Base-by-base conservation (phyloP, 1,284 basidiomycete genomes). In the Apiotrichum mycotoxinovorans region DNA sequence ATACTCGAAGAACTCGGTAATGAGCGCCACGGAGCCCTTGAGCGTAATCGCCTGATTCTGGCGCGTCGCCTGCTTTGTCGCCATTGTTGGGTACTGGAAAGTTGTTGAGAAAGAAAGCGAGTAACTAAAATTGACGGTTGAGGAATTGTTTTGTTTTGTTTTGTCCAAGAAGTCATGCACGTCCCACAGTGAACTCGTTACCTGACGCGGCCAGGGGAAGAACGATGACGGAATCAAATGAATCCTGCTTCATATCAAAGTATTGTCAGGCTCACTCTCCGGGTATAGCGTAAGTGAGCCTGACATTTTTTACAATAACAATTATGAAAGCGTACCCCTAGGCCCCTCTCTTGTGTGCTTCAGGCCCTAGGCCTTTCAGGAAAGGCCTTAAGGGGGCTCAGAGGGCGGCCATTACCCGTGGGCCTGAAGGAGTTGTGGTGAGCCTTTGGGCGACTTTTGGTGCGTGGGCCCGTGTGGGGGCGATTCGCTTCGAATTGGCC, bases 1-100 rank as follows among this genome's bases (percentile, higher is more conserved):
- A 77, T 92, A 98, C 80, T 95, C 94, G 83, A 99, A 98, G 82
- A 98, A 98, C 72, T 99, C 96, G 17, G 92, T 95, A 55, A 98
- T 94, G n/a, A 98, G 83, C 45, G 87, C 84, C 0, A 91, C 92
- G 0, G 91, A 96, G 1, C 96, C 96, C 72, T 97, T 95, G 75
- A 99, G 87, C 1, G 91, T 94, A 66, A 96, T 94, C 22, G 77
- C 76, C 61, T 80, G 76, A 48, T 76, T 77, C 46, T 70, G 71
- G 34, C 74, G 65, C 4, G 69, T 70, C 22, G 73, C 71, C 63
- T 77, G 75, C 52, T 74, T 75, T 40, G 73, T 71, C 4, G 76
- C 75, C 78, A 78, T 79, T 12, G 27, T 65, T 57, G 27, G 40
- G n/a, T 27, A n/a, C 23, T 20, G 25, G 27, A 17, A 23, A 23